Conservation (phyloP, 2,329 filamentous ascomycete species). For the Coniochaeta prunicola region DNA sequence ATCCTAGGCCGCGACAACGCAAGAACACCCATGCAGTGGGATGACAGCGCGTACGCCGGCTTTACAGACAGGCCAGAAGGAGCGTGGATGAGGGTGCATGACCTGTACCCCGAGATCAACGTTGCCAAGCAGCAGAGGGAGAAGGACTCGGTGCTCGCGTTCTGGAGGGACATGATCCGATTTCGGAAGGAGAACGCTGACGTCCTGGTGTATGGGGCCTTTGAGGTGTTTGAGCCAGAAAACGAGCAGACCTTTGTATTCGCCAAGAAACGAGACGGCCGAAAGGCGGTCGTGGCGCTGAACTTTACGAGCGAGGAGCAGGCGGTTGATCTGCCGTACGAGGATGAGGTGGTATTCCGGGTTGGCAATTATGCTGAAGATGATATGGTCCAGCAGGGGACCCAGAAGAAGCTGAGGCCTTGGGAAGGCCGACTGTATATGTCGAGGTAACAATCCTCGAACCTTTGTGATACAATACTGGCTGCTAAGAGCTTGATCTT, state of each 20-base stretch:
- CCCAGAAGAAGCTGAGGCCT: slow-evolving; percentile 16
- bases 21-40: slow-evolving; percentile 67
- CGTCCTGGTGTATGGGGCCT: slow-evolving; percentile 55
- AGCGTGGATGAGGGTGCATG: slow-evolving; percentile 64
- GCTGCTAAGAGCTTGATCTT: too few species aligned
- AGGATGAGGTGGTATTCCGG: slow-evolving; percentile 12
- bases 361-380: slow-evolving; percentile 24
- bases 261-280: slow-evolving; percentile 10
- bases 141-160: slow-evolving; percentile 50
- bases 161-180: slow-evolving; percentile 47
- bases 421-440: slow-evolving; percentile 28
- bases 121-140: slow-evolving; percentile 37
- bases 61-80: slow-evolving; percentile 40
- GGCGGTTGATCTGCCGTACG: slow-evolving; percentile 16
- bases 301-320: slow-evolving; percentile 36
- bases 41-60: slow-evolving; percentile 48
- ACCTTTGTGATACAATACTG: too few species aligned
- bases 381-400: slow-evolving; percentile 5
- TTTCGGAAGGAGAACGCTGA: slow-evolving; percentile 48
- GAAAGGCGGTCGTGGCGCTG: slow-evolving; percentile 26
- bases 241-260: slow-evolving; percentile 43
- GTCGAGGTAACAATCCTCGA: neutral
- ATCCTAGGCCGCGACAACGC: slow-evolving; percentile 54
- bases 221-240: slow-evolving; percentile 42
- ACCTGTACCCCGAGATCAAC: slow-evolving; percentile 49